Base-by-base conservation (phyloP, 2,329 filamentous ascomycete species). In the Anisogramma anomala region DNA sequence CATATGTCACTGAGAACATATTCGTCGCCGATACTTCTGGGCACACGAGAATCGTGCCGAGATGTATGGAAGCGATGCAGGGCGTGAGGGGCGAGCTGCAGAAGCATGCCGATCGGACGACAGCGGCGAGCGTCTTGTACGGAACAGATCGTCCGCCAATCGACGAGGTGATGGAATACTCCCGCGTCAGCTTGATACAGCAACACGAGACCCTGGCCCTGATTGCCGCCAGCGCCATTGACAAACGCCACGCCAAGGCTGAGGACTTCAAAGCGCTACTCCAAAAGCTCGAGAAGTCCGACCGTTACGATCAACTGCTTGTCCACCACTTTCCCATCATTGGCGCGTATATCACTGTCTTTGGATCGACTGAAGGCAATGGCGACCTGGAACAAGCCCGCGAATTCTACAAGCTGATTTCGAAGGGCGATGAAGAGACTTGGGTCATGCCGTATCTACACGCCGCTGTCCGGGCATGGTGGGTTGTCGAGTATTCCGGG, bases 401-500 rank as follows among this genome's bases (percentile, higher is more conserved):
- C 49, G 69, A 77, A 28, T 62, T 95, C 1, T 79, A 94, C 55
- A 62, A 70, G 11, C 67, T 77, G 26, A 69, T 95, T 17, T 77
- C 81, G 49, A 71, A 74, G 27, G 66, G 74, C 33, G 82, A 87
- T 36, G 75, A 78, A 45, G 67, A 80, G 31, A 64, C 71, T 13
- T 94, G 87, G 84, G 68, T 72, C 17, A 59, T 94, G 28, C 69
- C 79, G 13, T 82, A 80, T 51, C 71, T 96, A 10, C 82, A 88
- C 52, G 84, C 88, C 33, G 82, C 85, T 3, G 72, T 88, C 10
- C 73, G 77, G 41, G 76, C 82, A 4, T 87, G 84, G 72, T 98
- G 91, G 91, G 72, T 95, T 34, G 81, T 85, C 23, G 87, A 96
- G 55, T 95, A 95, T 61, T 91, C 84, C 50, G 85, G 86, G 3